These are phyloP conservation scores for Solanum neorickii DNA, from an alignment of 257 asterid species.

Conservation along the genomic window DNA sequence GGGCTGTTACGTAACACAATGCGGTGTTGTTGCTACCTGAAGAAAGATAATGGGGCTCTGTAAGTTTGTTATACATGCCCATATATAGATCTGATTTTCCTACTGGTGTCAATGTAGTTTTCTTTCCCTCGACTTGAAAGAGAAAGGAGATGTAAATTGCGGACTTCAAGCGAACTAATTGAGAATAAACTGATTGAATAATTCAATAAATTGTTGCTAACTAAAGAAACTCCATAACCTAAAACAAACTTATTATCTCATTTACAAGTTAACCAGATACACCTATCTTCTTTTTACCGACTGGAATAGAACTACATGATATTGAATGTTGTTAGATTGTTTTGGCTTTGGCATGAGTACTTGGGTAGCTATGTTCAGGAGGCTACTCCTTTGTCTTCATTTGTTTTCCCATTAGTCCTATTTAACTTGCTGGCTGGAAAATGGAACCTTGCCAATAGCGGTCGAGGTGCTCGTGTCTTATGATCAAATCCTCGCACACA, in stretches of 20 bases:
- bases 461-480: conserved; percentile 74
- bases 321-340: background rate
- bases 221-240: background rate
- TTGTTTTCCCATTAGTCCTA: conserved; percentile 42
- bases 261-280: background rate
- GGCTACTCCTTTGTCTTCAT: conserved; percentile 20
- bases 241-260: background rate
- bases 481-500: conserved; percentile 94
- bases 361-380: conserved; percentile 7
- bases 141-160: background rate
- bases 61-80: background rate
- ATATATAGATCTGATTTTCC: background rate
- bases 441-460: conserved; percentile 80
- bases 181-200: background rate
- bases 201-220: background rate
- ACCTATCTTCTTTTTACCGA: background rate
- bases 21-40: background rate
- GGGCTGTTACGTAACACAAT: background rate
- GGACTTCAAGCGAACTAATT: background rate
- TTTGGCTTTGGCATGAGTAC: background rate
- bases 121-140: background rate
- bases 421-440: conserved; percentile 72
- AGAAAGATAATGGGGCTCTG: background rate
- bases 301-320: background rate
- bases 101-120: background rate